Base-by-base conservation (phyloP, 1,284 basidiomycete species). In the Puccinia horiana region DNA sequence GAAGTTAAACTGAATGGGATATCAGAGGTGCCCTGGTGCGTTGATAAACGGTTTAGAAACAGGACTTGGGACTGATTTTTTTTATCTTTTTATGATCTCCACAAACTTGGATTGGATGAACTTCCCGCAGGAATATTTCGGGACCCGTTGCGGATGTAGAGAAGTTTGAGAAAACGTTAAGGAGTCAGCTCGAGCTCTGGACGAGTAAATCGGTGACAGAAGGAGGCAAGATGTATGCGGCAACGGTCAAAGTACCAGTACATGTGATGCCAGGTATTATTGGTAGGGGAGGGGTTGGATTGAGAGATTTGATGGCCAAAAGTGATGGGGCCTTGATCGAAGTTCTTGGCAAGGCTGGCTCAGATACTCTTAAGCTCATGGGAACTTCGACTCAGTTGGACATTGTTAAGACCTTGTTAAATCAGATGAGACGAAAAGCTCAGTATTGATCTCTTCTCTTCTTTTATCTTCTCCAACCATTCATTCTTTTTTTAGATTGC, bases 191-290 rank as follows among this genome's bases (percentile, higher is more conserved):
- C 23, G 26, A 79, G 49, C 12, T 49, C 54, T 78, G 23, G 26
- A 42, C n/a, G 18, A 32, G 37, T 9, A 47, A 70, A 35, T 1
- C 20, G 29, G 11, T 40, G 2, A 11, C 20, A 42, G 29, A 52
- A 29, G 67, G 52, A 9, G 54, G 52, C 9, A 69, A 72, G 29
- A 47, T 37, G 2, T 42, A 44, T 63, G 44, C 52, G 35, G 65
- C 32, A 26, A 79, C 35, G n/a, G 63, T 54, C 32, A 69, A 70
- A 70, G 78, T 80, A 12, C 47, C 49, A 4, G 40, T 4, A 26
- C 29, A 61, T 58, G 37, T 63, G 35, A 63, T 80, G 67, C 78
- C 78, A 5, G 40, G 37, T 37, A 80, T 80, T 42, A 80, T 80
- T 61, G 78, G 78, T 5, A 80, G 37, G 42, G 40, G 42, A 6